phyloP scores from a whole-genome alignment of 2,329 filamentous ascomycete genomes.

The Fonsecaea multimorphosa region DNA sequence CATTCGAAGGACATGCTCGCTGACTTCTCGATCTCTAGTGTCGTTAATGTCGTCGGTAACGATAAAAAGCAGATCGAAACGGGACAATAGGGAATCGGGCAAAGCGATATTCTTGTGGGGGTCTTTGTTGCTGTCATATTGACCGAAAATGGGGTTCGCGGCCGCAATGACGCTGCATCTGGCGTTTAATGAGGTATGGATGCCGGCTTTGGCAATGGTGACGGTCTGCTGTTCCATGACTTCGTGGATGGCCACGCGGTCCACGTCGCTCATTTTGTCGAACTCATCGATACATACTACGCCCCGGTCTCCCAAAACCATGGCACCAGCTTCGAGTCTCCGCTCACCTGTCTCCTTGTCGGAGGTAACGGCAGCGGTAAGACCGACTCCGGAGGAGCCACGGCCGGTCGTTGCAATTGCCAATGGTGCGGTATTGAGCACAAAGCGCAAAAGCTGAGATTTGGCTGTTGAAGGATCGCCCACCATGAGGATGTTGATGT shows the following conservation, averaged over 20 bases:
- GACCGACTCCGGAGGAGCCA: constrained; percentile 94
- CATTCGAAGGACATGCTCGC: constrained; percentile 96
- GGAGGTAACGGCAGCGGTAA: constrained; percentile 93
- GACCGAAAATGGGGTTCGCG: constrained; percentile 96
- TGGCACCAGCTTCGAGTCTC: constrained; percentile 92
- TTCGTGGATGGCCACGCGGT: constrained; percentile 98
- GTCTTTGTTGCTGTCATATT: constrained; percentile 98
- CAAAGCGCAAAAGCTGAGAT: constrained; percentile 95
- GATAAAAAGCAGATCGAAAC: constrained; percentile 97
- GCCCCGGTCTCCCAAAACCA: constrained; percentile 96
- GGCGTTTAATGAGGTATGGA: constrained; percentile 95
- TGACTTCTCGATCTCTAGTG: constrained; percentile 84
- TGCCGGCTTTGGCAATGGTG: constrained; percentile 97
- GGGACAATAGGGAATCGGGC: constrained; percentile 92
- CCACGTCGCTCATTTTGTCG: constrained; percentile 99
- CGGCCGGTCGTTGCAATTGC: constrained; percentile 97
- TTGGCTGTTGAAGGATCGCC: constrained; percentile 98
- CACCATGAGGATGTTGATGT: constrained; percentile 99
- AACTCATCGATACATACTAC: constrained; percentile 99
- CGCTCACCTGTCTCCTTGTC: constrained; percentile 98
- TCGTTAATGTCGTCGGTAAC: constrained; percentile 99
- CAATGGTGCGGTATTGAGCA: constrained; percentile 93
- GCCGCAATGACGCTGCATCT: constrained; percentile 96
- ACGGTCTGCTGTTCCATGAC: constrained; percentile 99
- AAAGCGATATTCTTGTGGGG: constrained; percentile 98